phyloP scores from a whole-genome alignment of 805 yeast species.

The Wickerhamomyces kurtzmanii region DNA sequence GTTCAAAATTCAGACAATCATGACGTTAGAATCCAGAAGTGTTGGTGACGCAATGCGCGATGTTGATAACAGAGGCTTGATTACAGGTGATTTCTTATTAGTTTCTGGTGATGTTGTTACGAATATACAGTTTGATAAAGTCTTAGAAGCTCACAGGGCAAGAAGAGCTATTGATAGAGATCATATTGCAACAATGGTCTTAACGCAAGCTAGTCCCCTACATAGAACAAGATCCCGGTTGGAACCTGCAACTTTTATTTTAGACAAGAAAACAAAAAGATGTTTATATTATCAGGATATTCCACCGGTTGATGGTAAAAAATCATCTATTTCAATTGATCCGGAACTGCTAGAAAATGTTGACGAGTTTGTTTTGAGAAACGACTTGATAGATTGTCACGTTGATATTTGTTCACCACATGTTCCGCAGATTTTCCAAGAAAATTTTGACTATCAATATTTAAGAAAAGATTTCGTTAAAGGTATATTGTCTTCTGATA shows the following conservation, averaged over 20 bases:
- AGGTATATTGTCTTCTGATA: constrained; percentile 85
- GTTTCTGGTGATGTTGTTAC: constrained; percentile 96
- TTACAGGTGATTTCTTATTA: constrained; percentile 81
- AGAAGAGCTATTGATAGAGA: constrained; percentile 74
- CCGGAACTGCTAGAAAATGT: constrained; percentile 72
- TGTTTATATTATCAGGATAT: constrained; percentile 81
- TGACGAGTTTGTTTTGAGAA: constrained; percentile 71
- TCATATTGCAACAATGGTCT: constrained; percentile 90
- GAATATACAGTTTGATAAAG: constrained; percentile 71
- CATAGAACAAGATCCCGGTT: constrained; percentile 77
- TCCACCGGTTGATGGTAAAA: constrained; percentile 36
- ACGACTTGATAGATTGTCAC: constrained; percentile 93
- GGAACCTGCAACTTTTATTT: constrained; percentile 77
- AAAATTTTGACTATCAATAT: constrained; percentile 89
- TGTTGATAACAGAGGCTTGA: constrained; percentile 80
- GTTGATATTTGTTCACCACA: constrained; percentile 92
- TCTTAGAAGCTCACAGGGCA: constrained; percentile 62
- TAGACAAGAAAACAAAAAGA: constrained; percentile 64
- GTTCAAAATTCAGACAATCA: constrained; percentile 67
- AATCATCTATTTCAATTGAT: constrained; percentile 53
- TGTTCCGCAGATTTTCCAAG: constrained; percentile 93
- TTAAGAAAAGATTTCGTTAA: constrained; percentile 81
- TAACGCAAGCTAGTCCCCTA: constrained; percentile 72
- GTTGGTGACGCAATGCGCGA: constrained; percentile 98
- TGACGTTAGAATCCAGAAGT: constrained; percentile 79